Evolutionary conservation across 164 flowering plant species (phyloP).

Genomic region (Vitis amurensis): DNA sequence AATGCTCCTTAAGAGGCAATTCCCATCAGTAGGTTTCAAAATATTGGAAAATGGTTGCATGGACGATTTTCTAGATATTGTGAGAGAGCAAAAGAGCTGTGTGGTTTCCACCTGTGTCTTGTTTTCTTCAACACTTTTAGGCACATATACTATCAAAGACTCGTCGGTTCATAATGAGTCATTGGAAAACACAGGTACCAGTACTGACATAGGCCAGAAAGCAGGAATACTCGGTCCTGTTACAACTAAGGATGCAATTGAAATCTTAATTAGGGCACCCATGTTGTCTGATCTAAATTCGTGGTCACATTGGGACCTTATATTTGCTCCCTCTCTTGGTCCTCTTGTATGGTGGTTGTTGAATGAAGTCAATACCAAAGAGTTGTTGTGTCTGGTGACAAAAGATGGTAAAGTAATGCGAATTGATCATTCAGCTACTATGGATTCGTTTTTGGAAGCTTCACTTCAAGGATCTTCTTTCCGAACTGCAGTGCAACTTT

Average conservation of each 20-base stretch:
- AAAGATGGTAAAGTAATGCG: conserved; percentile 71
- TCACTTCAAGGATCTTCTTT: conserved; percentile 67
- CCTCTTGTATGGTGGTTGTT: conserved; percentile 78
- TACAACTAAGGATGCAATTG: conserved; percentile 63
- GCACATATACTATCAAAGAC: conserved; percentile 13
- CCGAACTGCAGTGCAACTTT: conserved; percentile 64
- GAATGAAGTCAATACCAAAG: conserved; percentile 54
- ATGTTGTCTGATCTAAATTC: conserved; percentile 66
- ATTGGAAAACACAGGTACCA: conserved; percentile 16
- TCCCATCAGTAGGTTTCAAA: conserved; percentile 59
- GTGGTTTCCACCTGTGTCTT: conserved; percentile 48
- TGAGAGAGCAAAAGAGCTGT: conserved; percentile 29
- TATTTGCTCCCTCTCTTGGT: conserved; percentile 88
- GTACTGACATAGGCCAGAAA: conserved; percentile 14
- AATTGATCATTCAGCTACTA: conserved; percentile 66
- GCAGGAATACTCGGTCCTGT: conserved; percentile 28
- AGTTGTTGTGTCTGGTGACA: conserved; percentile 69
- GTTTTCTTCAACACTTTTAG: conserved; percentile 61
- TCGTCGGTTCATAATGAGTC: conserved; percentile 14
- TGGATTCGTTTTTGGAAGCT: conserved; percentile 70
- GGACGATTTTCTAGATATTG: conserved; percentile 31
- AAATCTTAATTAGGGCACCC: conserved; percentile 72
- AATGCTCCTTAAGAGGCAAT: conserved; percentile 61
- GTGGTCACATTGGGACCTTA: conserved; percentile 92
- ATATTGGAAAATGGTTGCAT: conserved; percentile 34